Evolutionary conservation across 176 grass and related monocot species (phyloP), one percentile per base, ranked within the genome.

Genomic region (Thinopyrum elongatum): DNA sequence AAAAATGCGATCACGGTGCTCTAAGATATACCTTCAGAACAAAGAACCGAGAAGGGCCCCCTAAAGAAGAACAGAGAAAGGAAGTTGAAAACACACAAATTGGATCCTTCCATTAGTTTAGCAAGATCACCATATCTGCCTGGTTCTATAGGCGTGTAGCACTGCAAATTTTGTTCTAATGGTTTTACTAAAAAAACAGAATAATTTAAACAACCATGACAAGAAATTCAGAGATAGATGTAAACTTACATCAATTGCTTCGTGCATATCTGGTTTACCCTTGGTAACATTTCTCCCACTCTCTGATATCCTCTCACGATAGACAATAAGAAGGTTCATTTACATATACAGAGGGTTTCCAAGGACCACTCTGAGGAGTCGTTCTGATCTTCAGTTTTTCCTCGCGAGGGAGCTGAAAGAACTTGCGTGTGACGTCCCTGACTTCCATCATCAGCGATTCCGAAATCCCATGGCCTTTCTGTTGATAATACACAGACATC

Each of bases 231-330:
- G 27, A n/a, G 51, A 78, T 10, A 78, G 76, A 85, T 66, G 16
- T 53, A 76, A 84, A 82, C 93, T 89, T 84, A 95, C 96, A 94
- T 95, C 96, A 69, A 98, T 95, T 25, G 93, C 93, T 92, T 98
- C 96, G 19, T 98, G 96, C 96, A 95, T 95, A 34, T 98, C 92
- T 80, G 79, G 93, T 73, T 94, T 95, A 39, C 93, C 96, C 58
- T 92, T 92, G 25, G 93, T 95, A 83, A 98, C 26, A 86, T 95
- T 95, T 91, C 90, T 8, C 91, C 96, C 11, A 98, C 33, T 66
- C 83, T 88, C 74, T 98, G 91, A 61, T 98, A 98, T 8, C 96
- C 96, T 91, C 96, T 98, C 59, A 84, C 73, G 27, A 26, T 36
- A 10, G 38, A 44, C 42, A 11, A 19, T 73, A 70, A 76, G 27